Evolutionary conservation across 305 asterid genomes (phyloP).

Genomic region (Solanum hybrid): DNA sequence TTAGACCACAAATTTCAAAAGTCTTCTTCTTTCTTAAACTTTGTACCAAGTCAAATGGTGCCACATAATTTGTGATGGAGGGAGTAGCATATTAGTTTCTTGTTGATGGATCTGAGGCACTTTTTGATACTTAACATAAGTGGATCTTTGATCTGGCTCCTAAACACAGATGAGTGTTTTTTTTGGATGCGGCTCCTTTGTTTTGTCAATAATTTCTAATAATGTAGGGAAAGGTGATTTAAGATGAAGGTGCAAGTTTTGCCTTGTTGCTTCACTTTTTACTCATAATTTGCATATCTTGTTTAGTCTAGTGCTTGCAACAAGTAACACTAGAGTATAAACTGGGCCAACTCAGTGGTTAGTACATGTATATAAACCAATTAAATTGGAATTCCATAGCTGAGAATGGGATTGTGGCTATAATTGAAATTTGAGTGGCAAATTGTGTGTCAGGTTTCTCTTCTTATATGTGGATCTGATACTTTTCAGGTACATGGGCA

Average conservation of each 20-base stretch:
- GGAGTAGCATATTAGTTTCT: background rate
- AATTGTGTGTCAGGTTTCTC: background rate
- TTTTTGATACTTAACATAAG: background rate
- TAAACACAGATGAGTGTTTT: background rate
- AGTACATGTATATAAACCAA: background rate
- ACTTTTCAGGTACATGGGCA: conserved; percentile 23
- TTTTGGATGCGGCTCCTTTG: background rate
- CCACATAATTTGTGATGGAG: background rate
- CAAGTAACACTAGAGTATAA: background rate
- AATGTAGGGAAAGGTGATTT: background rate
- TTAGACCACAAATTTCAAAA: background rate
- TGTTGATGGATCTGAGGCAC: background rate
- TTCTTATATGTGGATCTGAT: background rate
- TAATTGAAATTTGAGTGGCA: background rate
- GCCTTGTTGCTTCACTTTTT: background rate
- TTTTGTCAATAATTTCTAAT: background rate
- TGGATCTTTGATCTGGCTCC: background rate
- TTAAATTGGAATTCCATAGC: background rate
- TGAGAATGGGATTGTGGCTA: background rate
- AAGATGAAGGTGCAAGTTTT: conserved; percentile 1
- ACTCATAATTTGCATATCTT: background rate
- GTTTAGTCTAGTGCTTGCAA: background rate
- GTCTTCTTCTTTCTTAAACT: background rate
- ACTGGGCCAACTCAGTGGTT: background rate
- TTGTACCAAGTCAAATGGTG: background rate